Conservation (phyloP, 345 rosid genomes). For the Linum usitatissimum region DNA sequence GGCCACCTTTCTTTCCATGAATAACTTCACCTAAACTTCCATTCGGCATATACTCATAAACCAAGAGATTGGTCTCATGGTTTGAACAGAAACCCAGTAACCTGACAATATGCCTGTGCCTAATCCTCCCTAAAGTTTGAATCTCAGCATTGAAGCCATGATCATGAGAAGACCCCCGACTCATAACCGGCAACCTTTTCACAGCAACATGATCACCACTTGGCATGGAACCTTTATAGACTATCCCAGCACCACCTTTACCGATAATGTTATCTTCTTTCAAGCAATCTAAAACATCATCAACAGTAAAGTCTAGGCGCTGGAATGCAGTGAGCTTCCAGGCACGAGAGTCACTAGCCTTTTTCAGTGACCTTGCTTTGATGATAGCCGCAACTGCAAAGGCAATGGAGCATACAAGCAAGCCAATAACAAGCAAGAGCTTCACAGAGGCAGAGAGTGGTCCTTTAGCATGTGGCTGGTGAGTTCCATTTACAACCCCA, state of each 20-base stretch:
- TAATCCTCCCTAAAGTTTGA: slow-evolving; percentile 76
- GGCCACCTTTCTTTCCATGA: slow-evolving; percentile 90
- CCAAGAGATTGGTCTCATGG: slow-evolving; percentile 81
- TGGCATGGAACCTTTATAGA: slow-evolving; percentile 70
- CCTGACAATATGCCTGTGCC: slow-evolving; percentile 82
- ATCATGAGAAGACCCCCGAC: slow-evolving; percentile 85
- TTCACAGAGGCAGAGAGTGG: slow-evolving; percentile 70
- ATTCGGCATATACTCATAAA: slow-evolving; percentile 83
- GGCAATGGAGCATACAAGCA: slow-evolving; percentile 72
- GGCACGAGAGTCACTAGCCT: slow-evolving; percentile 71
- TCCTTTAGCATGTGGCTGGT: slow-evolving; percentile 45
- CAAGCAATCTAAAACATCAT: slow-evolving; percentile 68
- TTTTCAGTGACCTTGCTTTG: slow-evolving; percentile 71
- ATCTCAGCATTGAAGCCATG: slow-evolving; percentile 96
- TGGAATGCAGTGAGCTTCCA: slow-evolving; percentile 98
- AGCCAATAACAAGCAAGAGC: slow-evolving; percentile 64
- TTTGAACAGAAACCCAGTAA: slow-evolving; percentile 78
- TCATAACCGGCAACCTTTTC: slow-evolving; percentile 66
- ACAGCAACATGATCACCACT: slow-evolving; percentile 76
- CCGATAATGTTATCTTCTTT: slow-evolving; percentile 90
- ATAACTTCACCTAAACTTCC: slow-evolving; percentile 87
- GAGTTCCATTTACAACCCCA: slow-evolving; percentile 40
- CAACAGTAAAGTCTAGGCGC: slow-evolving; percentile 73
- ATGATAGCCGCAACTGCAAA: slow-evolving; percentile 76
- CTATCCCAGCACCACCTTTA: slow-evolving; percentile 92